Conservation (phyloP, 176 grass and related monocot genomes). For the Leersia perrieri region DNA sequence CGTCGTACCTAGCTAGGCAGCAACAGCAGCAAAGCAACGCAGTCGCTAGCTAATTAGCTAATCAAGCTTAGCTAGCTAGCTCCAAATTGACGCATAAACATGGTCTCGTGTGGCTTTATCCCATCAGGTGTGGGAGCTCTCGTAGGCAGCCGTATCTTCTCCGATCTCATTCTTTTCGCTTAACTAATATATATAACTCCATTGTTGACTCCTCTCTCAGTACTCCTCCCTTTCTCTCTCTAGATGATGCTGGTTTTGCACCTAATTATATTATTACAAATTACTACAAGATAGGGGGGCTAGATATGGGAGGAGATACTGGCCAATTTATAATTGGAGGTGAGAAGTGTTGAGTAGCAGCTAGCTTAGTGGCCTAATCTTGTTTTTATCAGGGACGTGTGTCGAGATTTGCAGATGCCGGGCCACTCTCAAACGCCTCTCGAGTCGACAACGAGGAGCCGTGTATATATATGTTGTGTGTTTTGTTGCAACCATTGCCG, state of each 20-base stretch:
- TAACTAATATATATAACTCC: neutral
- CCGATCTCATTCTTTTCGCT: neutral
- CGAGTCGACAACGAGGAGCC: neutral
- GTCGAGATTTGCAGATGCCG: neutral
- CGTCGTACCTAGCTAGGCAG: neutral
- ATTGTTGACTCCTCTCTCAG: neutral
- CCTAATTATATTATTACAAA: neutral
- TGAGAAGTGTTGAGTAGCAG: neutral
- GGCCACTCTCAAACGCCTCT: neutral
- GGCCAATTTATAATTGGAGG: neutral
- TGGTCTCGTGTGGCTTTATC: neutral
- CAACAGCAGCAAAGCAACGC: conserved; percentile 5
- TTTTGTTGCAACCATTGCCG: neutral
- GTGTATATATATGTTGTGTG: too few species aligned
- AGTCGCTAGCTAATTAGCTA: neutral
- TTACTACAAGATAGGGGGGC: neutral
- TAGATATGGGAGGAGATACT: conserved; percentile 30
- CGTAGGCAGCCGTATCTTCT: conserved; percentile 27
- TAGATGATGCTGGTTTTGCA: neutral
- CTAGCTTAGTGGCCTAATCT: conserved; percentile 14
- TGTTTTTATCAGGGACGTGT: conserved; percentile 13
- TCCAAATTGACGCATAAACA: conserved; percentile 1
- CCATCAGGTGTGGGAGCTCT: neutral
- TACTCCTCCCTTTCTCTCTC: neutral
- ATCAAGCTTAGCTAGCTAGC: neutral